Conservation (phyloP, 495 filamentous ascomycete genomes). For the Rusavskia elegans region DNA sequence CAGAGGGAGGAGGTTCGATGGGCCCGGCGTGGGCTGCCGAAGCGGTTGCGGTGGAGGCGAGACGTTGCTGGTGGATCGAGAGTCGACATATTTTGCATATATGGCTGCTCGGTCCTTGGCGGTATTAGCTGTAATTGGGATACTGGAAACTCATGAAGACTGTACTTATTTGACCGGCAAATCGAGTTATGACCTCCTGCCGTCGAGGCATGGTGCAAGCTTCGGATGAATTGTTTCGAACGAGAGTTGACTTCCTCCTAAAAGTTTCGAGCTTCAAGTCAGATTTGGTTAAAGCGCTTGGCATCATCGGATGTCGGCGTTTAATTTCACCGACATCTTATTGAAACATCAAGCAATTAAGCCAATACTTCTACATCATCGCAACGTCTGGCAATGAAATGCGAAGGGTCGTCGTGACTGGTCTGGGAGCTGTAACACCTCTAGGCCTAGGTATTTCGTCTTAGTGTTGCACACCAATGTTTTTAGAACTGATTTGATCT, state of each 20-base stretch:
- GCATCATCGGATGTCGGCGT: no score
- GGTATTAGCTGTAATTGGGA: neutral
- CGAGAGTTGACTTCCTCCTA: neutral
- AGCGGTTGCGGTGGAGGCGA: slow-evolving; percentile 27
- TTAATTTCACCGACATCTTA: no score
- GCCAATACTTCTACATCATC: neutral
- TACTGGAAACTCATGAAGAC: neutral
- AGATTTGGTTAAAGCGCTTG: no score
- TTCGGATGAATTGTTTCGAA: neutral
- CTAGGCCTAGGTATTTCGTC: slow-evolving; percentile 54
- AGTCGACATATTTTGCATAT: slow-evolving; percentile 38
- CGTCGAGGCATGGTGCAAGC: neutral
- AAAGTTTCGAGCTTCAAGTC: neutral
- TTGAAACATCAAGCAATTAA: neutral
- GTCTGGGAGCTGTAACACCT: slow-evolving; percentile 83
- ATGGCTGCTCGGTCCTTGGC: slow-evolving; percentile 25
- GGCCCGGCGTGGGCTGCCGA: slow-evolving; percentile 14
- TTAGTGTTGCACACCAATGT: neutral
- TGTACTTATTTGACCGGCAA: neutral
- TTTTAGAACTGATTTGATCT: neutral
- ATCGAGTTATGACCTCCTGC: neutral
- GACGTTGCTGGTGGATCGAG: slow-evolving; percentile 28
- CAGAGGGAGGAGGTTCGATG: slow-evolving; percentile 12
- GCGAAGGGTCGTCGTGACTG: slow-evolving; percentile 91
- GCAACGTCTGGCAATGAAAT: slow-evolving; percentile 32